phyloP scores from a whole-genome alignment of 495 filamentous ascomycete genomes.

The Aspergillus diversus region DNA sequence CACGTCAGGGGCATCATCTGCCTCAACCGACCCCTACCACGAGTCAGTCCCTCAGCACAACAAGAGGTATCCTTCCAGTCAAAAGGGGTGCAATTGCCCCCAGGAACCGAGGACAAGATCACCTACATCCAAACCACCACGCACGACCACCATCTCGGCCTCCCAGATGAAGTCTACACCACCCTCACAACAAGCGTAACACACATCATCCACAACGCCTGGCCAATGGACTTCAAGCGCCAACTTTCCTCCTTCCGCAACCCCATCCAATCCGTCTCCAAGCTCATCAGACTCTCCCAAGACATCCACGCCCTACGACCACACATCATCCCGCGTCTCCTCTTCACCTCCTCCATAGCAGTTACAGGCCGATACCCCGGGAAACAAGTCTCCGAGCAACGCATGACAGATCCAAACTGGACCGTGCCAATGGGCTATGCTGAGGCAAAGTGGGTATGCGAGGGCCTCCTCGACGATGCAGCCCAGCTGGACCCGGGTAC shows the following conservation, averaged over 20 bases:
- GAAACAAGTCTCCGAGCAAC: slow-evolving; percentile 18
- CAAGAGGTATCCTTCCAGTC: neutral
- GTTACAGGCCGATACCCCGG: slow-evolving; percentile 22
- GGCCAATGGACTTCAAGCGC: slow-evolving; percentile 44
- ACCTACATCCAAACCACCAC: neutral
- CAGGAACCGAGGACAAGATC: neutral
- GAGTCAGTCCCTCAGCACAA: neutral
- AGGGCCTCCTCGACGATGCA: slow-evolving; percentile 32
- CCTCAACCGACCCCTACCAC: neutral
- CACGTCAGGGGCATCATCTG: neutral
- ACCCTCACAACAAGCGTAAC: slow-evolving; percentile 27
- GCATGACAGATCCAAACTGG: neutral
- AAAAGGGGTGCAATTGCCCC: neutral
- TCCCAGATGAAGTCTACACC: slow-evolving; percentile 7
- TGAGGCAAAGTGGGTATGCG: slow-evolving; percentile 42
- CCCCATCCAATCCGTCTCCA: slow-evolving; percentile 35
- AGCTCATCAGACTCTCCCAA: slow-evolving; percentile 30
- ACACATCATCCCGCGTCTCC: slow-evolving; percentile 5
- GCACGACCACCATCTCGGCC: neutral
- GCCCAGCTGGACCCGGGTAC: neutral
- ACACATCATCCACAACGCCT: slow-evolving; percentile 45
- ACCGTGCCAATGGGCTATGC: slow-evolving; percentile 31
- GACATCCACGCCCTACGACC: neutral
- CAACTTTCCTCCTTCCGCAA: slow-evolving; percentile 32
- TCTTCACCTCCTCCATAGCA: slow-evolving; percentile 31